phyloP scores from a whole-genome alignment of 2,329 filamentous ascomycete species.

The Colletotrichum salicis region DNA sequence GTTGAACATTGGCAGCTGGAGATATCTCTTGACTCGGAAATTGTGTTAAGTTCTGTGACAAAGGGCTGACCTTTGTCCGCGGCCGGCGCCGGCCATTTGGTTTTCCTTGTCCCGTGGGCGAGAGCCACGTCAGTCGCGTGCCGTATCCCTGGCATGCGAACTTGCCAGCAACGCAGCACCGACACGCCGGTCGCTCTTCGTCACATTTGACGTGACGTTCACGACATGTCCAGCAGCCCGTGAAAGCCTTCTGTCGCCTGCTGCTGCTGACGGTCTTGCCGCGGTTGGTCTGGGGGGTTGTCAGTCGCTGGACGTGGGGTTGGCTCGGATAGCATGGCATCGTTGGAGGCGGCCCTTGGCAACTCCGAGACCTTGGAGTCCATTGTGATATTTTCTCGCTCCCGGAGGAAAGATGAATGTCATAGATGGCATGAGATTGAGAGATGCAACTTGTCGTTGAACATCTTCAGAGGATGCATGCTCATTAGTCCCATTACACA shows the following conservation, averaged over 20 bases:
- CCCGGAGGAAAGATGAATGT: not conserved
- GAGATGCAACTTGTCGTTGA: not conserved
- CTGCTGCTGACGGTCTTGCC: not conserved
- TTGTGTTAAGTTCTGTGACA: not conserved
- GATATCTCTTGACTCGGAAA: too few species aligned
- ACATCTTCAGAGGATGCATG: not conserved
- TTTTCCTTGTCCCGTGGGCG: not conserved
- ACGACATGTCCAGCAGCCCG: conserved; percentile 51
- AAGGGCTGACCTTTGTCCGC: not conserved
- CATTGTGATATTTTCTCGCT: not conserved
- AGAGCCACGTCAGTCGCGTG: conserved; percentile 11
- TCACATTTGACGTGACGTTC: conserved; percentile 48
- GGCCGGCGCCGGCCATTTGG: not conserved
- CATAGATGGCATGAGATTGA: not conserved
- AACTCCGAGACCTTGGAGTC: not conserved
- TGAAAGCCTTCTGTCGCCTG: conserved; percentile 40
- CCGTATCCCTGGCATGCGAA: conserved; percentile 22
- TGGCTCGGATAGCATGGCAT: too few species aligned
- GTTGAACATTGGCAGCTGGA: too few species aligned
- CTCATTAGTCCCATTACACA: not conserved
- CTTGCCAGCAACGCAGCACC: not conserved
- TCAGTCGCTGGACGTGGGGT: not conserved
- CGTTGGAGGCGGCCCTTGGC: conserved; percentile 39
- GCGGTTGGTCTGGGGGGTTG: not conserved
- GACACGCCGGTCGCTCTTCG: conserved; percentile 44